These are phyloP conservation scores for Fusarium brevicatenulatum DNA, from an alignment of 2,329 filamentous ascomycete species.

Conservation along the genomic window DNA sequence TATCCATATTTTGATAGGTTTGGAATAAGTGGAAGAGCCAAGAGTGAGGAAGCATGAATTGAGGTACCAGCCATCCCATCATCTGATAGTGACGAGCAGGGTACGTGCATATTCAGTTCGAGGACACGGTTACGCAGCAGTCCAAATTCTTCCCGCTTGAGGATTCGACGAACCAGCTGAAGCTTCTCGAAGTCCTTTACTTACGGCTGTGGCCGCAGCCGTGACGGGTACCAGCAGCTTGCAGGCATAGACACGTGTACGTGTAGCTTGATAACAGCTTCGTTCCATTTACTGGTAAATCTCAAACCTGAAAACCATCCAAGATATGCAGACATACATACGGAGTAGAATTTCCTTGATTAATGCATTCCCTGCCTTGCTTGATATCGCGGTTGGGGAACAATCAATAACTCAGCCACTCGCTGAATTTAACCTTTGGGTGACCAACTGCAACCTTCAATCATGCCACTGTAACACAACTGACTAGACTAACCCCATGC, in stretches of 20 bases:
- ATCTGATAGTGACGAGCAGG: constrained; percentile 2
- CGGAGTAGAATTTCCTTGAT: constrained; percentile 1
- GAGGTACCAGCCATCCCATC: neutral
- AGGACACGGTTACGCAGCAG: constrained; percentile 22
- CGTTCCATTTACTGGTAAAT: constrained; percentile 2
- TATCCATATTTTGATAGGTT: neutral
- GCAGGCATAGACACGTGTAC: constrained; percentile 28
- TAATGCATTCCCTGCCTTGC: constrained; percentile 18
- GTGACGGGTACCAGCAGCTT: constrained; percentile 30
- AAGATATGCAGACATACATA: neutral
- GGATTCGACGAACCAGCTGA: constrained; percentile 22
- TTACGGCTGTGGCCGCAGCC: constrained; percentile 23
- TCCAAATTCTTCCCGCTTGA: constrained; percentile 19
- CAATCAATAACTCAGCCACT: neutral
- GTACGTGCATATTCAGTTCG: neutral
- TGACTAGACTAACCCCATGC: neutral
- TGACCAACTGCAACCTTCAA: constrained; percentile 19
- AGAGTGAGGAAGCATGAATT: neutral
- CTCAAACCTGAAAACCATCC: constrained; percentile 5
- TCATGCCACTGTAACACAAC: constrained; percentile 15
- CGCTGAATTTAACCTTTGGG: neutral
- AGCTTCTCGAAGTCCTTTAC: constrained; percentile 19
- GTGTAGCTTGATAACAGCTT: constrained; percentile 20
- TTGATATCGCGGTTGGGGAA: constrained; percentile 9
- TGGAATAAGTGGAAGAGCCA: neutral